Percentiles rank a stretch among this genome's conserved stretches.
phyloP scores from a whole-genome alignment of 306 rosid genomes.

The Prunus kanzakura region DNA sequence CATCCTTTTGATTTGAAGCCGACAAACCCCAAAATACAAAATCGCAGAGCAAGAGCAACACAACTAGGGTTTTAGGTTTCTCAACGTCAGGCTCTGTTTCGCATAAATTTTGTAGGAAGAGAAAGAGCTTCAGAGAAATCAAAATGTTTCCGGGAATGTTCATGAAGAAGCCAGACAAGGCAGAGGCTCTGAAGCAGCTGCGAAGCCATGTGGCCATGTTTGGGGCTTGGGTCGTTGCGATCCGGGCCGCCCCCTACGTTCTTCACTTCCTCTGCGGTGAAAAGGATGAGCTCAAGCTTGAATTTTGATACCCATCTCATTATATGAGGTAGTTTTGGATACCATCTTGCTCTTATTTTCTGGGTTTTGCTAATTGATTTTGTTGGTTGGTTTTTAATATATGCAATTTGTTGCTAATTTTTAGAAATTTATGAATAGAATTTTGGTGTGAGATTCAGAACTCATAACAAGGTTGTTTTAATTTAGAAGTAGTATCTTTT shows the following conservation, averaged over 20 bases:
- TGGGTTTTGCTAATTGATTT: not conserved
- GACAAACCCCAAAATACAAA: not conserved
- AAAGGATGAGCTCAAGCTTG: slow-evolving; percentile 78
- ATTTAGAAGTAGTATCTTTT: not conserved
- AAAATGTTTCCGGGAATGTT: slow-evolving; percentile 93
- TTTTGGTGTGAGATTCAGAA: not conserved
- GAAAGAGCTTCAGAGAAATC: not conserved
- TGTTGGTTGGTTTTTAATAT: not conserved
- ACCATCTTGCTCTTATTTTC: not conserved
- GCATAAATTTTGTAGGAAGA: not conserved
- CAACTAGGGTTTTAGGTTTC: slow-evolving; percentile 1
- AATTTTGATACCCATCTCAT: slow-evolving; percentile 31
- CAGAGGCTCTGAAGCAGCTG: slow-evolving; percentile 79
- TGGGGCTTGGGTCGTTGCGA: slow-evolving; percentile 77
- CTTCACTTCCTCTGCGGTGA: slow-evolving; percentile 67
- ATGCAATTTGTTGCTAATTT: not conserved
- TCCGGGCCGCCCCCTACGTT: slow-evolving; percentile 78
- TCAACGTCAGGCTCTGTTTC: not conserved
- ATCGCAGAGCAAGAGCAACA: not conserved
- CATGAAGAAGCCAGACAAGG: slow-evolving; percentile 91
- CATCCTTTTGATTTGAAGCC: not conserved
- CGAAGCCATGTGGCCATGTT: slow-evolving; percentile 73
- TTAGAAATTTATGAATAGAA: not conserved
- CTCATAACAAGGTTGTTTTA: not conserved
- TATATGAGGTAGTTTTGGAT: slow-evolving; percentile 23